Percentiles rank a stretch among this genome's conserved stretches.
These are phyloP conservation scores for Mortierella claussenii DNA, from an alignment of 192 early-diverging fungal genomes.

Conservation along the genomic window DNA sequence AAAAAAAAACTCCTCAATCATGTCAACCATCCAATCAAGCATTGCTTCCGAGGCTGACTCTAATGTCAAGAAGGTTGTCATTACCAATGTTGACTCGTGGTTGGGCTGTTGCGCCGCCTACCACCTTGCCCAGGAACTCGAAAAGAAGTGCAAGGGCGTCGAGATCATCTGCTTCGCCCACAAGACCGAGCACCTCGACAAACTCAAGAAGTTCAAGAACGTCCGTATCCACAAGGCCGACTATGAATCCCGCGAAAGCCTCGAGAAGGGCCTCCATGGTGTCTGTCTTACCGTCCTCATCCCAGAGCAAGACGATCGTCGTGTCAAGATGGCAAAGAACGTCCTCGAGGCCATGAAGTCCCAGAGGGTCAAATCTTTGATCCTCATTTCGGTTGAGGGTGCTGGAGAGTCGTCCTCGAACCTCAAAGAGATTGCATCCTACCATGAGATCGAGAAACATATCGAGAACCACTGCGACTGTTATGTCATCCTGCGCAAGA, in stretches of 20 bases:
- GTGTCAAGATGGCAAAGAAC: constrained; percentile 20
- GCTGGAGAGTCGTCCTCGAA: constrained; percentile 3
- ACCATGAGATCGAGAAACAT: constrained; percentile 19
- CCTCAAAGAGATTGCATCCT: constrained; percentile 20
- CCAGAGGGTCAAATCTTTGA: constrained; percentile 1
- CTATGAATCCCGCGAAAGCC: constrained; percentile 11
- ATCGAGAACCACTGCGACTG: constrained; percentile 10
- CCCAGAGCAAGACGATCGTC: constrained; percentile 25
- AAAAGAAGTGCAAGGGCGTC: constrained; percentile 19
- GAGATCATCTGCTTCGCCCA: constrained; percentile 18
- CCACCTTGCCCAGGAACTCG: constrained; percentile 19
- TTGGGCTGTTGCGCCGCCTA: constrained; percentile 20
- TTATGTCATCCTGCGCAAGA: constrained; percentile 31
- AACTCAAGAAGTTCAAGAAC: constrained; percentile 30
- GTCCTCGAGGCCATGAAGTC: constrained; percentile 25
- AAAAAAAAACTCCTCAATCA: no score
- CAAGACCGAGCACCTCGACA: constrained; percentile 25
- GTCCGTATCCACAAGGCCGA: constrained; percentile 22
- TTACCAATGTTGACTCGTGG: constrained; percentile 26
- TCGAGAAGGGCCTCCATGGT: constrained; percentile 13
- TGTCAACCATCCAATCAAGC: not conserved
- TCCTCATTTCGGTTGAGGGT: constrained; percentile 20
- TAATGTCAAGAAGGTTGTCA: constrained; percentile 5
- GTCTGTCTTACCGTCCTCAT: constrained; percentile 14
- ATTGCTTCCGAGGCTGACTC: not conserved